Percentiles rank a stretch among this genome's conserved stretches.
Evolutionary conservation across 768 basidiomycete species (phyloP).

Genomic region (Pleurotus ostreatus): DNA sequence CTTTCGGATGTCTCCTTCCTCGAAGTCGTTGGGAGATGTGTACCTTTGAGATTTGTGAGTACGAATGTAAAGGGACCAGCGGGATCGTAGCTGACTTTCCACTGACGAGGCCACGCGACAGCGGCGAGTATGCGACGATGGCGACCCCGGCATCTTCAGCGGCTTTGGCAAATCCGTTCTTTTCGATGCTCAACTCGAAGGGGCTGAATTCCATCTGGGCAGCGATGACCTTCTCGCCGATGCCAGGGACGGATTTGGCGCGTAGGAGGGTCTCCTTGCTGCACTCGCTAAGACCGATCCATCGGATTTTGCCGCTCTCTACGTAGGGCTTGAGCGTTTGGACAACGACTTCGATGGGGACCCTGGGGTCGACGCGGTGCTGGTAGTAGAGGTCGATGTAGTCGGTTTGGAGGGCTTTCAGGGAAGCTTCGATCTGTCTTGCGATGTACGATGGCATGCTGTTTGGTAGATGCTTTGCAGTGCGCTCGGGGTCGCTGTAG

Average conservation of each 20-base stretch:
- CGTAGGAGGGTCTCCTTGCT: slow-evolving; percentile 23
- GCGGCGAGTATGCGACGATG: slow-evolving; percentile 28
- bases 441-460: slow-evolving; percentile 17
- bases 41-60: slow-evolving; percentile 9
- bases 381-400: slow-evolving; percentile 26
- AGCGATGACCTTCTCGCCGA: slow-evolving; percentile 23
- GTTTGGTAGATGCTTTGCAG: slow-evolving; percentile 8
- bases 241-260: slow-evolving; percentile 22
- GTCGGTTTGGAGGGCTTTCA: slow-evolving; percentile 14
- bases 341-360: slow-evolving; percentile 26
- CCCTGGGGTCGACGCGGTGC: slow-evolving; percentile 27
- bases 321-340: slow-evolving; percentile 30
- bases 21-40: slow-evolving; percentile 32
- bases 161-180: slow-evolving; percentile 21
- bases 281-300: slow-evolving; percentile 32
- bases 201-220: slow-evolving; percentile 28
- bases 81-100: slow-evolving; percentile 21
- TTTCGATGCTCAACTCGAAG: slow-evolving; percentile 24
- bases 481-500: slow-evolving; percentile 9
- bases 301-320: slow-evolving; percentile 24
- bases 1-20: slow-evolving; percentile 26
- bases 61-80: no score
- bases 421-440: slow-evolving; percentile 12
- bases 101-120: slow-evolving; percentile 33
- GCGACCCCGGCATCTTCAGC: slow-evolving; percentile 25